A percentile compares a stretch with the other conserved stretches of the same genome.
phyloP scores from a whole-genome alignment of 2,329 filamentous ascomycete genomes.

The Westerdykella aurantiaca region DNA sequence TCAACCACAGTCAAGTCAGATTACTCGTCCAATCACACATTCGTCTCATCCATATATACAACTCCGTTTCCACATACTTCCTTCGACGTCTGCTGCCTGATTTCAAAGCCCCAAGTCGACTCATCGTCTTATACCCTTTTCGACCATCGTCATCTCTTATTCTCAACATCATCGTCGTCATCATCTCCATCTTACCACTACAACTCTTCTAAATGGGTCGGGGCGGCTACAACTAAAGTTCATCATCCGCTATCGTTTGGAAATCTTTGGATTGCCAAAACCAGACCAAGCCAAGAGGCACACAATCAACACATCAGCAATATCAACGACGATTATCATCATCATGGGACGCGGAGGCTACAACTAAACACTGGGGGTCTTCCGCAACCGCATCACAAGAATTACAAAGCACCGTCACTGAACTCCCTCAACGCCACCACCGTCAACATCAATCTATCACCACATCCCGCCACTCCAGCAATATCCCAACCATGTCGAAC shows the following conservation, averaged over 20 bases:
- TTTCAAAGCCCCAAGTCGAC: constrained; percentile 1
- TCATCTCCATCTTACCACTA: not conserved
- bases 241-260: constrained; percentile 1
- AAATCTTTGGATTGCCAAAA: constrained; percentile 5
- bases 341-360: constrained; percentile 16
- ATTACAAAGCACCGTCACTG: not conserved
- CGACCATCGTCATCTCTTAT: not conserved
- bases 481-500: not conserved
- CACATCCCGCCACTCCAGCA: constrained; percentile 1
- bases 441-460: constrained; percentile 2
- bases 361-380: constrained; percentile 5
- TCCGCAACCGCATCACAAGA: not conserved
- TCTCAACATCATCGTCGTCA: not conserved
- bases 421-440: constrained; percentile 4
- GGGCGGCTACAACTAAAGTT: constrained; percentile 37
- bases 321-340: constrained; percentile 1
- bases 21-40: not conserved
- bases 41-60: not conserved
- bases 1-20: not conserved
- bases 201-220: constrained; percentile 29
- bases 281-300: constrained; percentile 12
- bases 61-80: not conserved
- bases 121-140: constrained; percentile 4
- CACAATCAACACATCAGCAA: constrained; percentile 7
- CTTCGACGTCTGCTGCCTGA: not conserved